Evolutionary conservation across 225 moss, liverwort and hornwort genomes (phyloP), one percentile per base, ranked within the genome.

Genomic region (Pseudisothecium myosuroides): DNA sequence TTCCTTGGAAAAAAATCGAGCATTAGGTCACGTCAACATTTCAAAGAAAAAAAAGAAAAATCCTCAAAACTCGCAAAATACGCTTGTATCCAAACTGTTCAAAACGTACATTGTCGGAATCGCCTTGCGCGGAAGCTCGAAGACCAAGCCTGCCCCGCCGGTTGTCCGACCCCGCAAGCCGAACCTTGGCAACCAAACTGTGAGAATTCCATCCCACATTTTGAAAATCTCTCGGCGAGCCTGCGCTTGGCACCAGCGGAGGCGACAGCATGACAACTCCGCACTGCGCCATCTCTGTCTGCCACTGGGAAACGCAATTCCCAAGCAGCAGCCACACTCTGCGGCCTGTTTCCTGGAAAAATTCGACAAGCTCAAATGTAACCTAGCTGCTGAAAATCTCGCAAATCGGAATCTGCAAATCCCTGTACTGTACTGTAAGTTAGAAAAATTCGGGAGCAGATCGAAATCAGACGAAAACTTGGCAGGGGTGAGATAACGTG

Each of bases 241-340:
- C 86, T 29, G 77, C 77, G 85, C 88, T 28, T 31, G 93, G 90
- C 74, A 87, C 66, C 85, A 91, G 86, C 89, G 90, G 89, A 83
- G 91, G 92, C 55, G 91, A 88, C 64, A 92, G 74, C 91, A 92
- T 84, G 61, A 95, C 82, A 68, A 87, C 90, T 66, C 93, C 95
- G 86, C 91, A 93, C 86, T 91, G 93, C 52, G 93, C 91, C 89
- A 90, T 92, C 83, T 52, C 87, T 43, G 74, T 52, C 87, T 43
- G 74, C 59, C 72, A n/a, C 59, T 36, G 55, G 50, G 78, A 56
- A 79, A 7, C 7, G 34, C 56, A 55, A 73, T 69, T 55, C 47
- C 39, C 60, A 19, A 74, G 61, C 75, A 66, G 80, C 78, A 74
- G 37, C 77, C 49, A 62, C 68, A 45, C 61, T n/a, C 77, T 16